Evolutionary conservation across 768 basidiomycete genomes (phyloP), one percentile per base, ranked within the genome.

Genomic region (Agaricus blazei): DNA sequence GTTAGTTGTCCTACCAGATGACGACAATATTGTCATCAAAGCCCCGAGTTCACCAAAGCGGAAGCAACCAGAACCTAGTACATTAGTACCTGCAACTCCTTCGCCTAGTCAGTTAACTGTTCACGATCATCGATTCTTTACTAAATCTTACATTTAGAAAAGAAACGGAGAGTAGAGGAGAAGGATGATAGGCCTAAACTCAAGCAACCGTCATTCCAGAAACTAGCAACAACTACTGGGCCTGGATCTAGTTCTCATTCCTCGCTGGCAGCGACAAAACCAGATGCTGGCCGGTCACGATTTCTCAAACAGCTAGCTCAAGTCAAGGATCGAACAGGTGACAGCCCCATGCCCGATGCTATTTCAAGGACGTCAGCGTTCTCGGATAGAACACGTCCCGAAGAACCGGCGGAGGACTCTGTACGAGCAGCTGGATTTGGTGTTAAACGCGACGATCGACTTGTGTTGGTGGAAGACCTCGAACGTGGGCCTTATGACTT

Each of bases 401-500:
- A 50, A 26, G 28, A 14, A 4, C 63, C 52, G 19, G 68, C 75
- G n/a, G 56, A 61, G 37, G 52, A 58, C 29, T 63, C 65, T 36
- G 60, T 63, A 51, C 46, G 51, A 38, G 28, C 57, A 19, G 43
- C 29, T 31, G 47, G 11, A 26, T 11, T 38, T 2, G 48, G 51
- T 9, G 63, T 59, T 3, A 73, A 68, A 53, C 72, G 79, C 27
- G 88, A 90, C 59, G 86, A 88, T 23, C 67, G 74, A 38, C 76
- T 93, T 42, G 80, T 82, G 0, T 68, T 98, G 15, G 68, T 95
- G 6, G 89, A 97, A 60, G 82, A 87, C 28, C 75, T 99, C 12
- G 70, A 82, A 59, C 75, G 84, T 45, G 95, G 95, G 0, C 93
- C 95, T 7, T 75, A 75, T 48, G 85, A 93, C 38, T 88, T 91